Percentiles rank a stretch among this genome's conserved stretches.
Conservation (phyloP, 129 eudicot genomes). For the Solidago caesia region DNA sequence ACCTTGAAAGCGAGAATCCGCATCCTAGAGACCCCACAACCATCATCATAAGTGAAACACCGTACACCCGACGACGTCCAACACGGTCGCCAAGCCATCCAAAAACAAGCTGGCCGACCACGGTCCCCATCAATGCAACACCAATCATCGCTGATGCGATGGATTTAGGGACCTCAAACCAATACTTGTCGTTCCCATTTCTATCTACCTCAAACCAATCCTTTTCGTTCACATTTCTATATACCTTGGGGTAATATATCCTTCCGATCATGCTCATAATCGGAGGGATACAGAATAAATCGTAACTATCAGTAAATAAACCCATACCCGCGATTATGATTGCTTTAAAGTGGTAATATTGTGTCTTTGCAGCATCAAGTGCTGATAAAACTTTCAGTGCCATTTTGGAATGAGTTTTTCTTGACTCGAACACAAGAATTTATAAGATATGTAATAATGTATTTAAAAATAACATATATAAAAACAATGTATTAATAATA, state of each 20-base stretch:
- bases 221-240: background rate
- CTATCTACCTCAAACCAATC: constrained; percentile 20
- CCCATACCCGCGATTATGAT: constrained; percentile 62
- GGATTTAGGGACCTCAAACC: constrained; percentile 24
- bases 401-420: constrained; percentile 12
- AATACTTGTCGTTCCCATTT: background rate
- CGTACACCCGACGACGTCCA: constrained; percentile 40
- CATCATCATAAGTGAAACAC: constrained; percentile 40
- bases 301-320: constrained; percentile 52
- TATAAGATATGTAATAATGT: background rate
- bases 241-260: constrained; percentile 31
- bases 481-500: background rate
- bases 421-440: constrained; percentile 5
- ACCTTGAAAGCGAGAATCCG: constrained; percentile 40
- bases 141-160: constrained; percentile 33
- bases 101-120: constrained; percentile 43
- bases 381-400: constrained; percentile 44
- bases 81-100: constrained; percentile 48
- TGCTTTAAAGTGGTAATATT: constrained; percentile 58
- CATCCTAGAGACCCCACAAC: constrained; percentile 44
- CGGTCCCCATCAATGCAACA: constrained; percentile 42
- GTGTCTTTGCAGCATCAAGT: constrained; percentile 44
- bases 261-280: constrained; percentile 42
- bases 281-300: constrained; percentile 50
- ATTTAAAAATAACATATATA: background rate